Evolutionary conservation across 176 grass and related monocot species (phyloP).

Genomic region (Phoenix roebelenii): DNA sequence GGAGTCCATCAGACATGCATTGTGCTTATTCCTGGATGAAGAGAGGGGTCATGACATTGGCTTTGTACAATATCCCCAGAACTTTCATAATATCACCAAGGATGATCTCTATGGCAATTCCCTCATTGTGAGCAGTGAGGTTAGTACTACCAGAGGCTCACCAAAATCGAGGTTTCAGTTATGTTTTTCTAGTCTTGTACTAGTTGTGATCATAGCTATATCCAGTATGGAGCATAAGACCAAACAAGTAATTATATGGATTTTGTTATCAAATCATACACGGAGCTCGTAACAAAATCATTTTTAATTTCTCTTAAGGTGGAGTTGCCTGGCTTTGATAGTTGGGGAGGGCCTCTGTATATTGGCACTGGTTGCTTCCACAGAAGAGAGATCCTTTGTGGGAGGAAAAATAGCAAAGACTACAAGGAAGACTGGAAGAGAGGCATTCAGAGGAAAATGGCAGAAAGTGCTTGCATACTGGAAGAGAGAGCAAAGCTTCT

Average conservation of each 20-base stretch:
- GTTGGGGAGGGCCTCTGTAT: constrained; percentile 45
- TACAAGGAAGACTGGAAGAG: constrained; percentile 42
- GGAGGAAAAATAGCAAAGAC: constrained; percentile 38
- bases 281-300: no score
- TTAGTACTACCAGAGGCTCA: constrained; percentile 8
- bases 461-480: constrained; percentile 11
- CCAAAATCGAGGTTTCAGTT: no score
- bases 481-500: constrained; percentile 43
- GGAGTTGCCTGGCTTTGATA: constrained; percentile 39
- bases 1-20: constrained; percentile 39
- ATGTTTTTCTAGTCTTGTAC: no score
- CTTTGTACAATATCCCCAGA: constrained; percentile 68
- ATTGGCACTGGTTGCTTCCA: constrained; percentile 77
- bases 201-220: no score
- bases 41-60: constrained; percentile 52
- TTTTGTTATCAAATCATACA: no score
- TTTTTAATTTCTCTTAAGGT: constrained; percentile 29
- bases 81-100: constrained; percentile 58
- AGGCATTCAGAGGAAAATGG: constrained; percentile 16
- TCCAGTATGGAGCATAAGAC: no score
- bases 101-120: constrained; percentile 64
- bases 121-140: constrained; percentile 29
- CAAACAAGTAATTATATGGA: no score
- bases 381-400: constrained; percentile 56
- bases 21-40: constrained; percentile 87